These are phyloP conservation scores for Botryotinia narcissicola DNA, from an alignment of 2,329 filamentous ascomycete species.

Conservation along the genomic window DNA sequence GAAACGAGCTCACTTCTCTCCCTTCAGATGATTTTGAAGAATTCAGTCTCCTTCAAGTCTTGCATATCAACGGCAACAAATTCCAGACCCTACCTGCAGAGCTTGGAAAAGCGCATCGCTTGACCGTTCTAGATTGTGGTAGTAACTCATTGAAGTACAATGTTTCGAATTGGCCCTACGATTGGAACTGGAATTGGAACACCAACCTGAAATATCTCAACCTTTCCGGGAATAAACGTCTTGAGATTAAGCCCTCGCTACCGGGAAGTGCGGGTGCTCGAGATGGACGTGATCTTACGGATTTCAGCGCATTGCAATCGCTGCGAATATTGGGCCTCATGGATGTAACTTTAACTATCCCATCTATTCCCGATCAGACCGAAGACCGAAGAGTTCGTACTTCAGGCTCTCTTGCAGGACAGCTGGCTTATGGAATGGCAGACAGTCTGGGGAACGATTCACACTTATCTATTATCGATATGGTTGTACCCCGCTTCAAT, in stretches of 20 bases:
- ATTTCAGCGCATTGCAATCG: constrained; percentile 82
- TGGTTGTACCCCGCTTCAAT: constrained; percentile 90
- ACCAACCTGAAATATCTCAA: constrained; percentile 93
- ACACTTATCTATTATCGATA: constrained; percentile 91
- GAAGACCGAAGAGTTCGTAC: constrained; percentile 94
- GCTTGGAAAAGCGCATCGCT: constrained; percentile 87
- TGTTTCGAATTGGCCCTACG: constrained; percentile 97
- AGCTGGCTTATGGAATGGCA: constrained; percentile 94
- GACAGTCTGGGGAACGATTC: constrained; percentile 91
- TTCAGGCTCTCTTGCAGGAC: constrained; percentile 89
- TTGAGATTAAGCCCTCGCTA: constrained; percentile 82
- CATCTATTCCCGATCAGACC: constrained; percentile 90
- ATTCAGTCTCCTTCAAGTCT: constrained; percentile 77
- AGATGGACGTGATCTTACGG: constrained; percentile 72
- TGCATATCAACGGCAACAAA: constrained; percentile 97
- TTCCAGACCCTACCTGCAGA: constrained; percentile 96
- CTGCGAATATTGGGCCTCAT: constrained; percentile 88
- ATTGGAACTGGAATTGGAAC: constrained; percentile 99
- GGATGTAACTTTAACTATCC: constrained; percentile 94
- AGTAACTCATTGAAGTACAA: constrained; percentile 98
- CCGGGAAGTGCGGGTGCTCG: constrained; percentile 67
- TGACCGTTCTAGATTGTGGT: constrained; percentile 89
- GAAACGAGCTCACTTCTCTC: constrained; percentile 87
- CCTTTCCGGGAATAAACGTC: constrained; percentile 89
- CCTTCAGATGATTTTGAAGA: constrained; percentile 94